A percentile compares a stretch with the other conserved stretches of the same genome.
phyloP scores from a whole-genome alignment of 2,329 filamentous ascomycete genomes.

The Beauveria pseudobassiana region DNA sequence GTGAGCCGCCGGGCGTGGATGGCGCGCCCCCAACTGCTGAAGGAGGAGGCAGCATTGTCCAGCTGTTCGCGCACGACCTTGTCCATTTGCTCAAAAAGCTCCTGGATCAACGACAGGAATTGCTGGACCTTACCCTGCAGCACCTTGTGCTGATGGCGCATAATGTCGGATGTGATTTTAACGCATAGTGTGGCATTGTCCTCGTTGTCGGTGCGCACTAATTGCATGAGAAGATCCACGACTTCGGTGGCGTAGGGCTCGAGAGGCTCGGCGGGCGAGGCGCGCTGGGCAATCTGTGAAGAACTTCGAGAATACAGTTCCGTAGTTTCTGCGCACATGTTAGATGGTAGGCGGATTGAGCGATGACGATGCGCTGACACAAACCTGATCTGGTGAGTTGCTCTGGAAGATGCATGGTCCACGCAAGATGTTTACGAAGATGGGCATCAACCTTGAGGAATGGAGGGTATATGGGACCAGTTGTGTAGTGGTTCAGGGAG shows the following conservation, averaged over 20 bases:
- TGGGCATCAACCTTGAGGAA: slow-evolving; percentile 87
- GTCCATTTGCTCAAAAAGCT: slow-evolving; percentile 93
- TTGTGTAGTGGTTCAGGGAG: slow-evolving; percentile 80
- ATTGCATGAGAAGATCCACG: slow-evolving; percentile 79
- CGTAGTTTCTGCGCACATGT: slow-evolving; percentile 62
- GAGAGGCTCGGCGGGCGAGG: slow-evolving; percentile 68
- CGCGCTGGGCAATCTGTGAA: slow-evolving; percentile 73
- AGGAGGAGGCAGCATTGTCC: slow-evolving; percentile 60
- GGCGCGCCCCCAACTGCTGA: slow-evolving; percentile 50
- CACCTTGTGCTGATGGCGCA: slow-evolving; percentile 83
- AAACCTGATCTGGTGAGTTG: slow-evolving; percentile 79
- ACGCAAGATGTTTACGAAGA: slow-evolving; percentile 78
- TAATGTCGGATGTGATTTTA: slow-evolving; percentile 95
- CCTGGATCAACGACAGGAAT: slow-evolving; percentile 86
- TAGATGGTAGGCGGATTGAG: slow-evolving; percentile 3
- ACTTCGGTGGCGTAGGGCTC: slow-evolving; percentile 84
- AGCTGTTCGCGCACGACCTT: slow-evolving; percentile 92
- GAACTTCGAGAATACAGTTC: slow-evolving; percentile 87
- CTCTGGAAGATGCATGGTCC: slow-evolving; percentile 87
- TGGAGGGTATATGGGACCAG: slow-evolving; percentile 64
- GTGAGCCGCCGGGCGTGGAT: slow-evolving; percentile 58
- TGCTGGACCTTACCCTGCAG: slow-evolving; percentile 73
- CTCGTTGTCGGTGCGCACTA: slow-evolving; percentile 91
- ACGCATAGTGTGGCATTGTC: slow-evolving; percentile 98
- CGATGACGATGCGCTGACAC: slow-evolving; percentile 16